Conservation (phyloP, 2,329 filamentous ascomycete species). For the Fusarium decemcellulare region DNA sequence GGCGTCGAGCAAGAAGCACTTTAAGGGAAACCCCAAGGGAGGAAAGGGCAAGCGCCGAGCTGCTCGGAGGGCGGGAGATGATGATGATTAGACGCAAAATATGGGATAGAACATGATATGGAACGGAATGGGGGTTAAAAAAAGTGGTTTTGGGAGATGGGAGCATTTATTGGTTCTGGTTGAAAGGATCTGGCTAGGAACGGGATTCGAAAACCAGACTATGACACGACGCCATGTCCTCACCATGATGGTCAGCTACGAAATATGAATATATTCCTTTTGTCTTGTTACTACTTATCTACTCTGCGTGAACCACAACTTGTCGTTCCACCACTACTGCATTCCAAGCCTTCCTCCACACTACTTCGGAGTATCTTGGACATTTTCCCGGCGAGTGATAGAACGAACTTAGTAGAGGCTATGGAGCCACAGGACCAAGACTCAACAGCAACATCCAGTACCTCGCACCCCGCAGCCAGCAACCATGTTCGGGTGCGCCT, state of each 20-base stretch:
- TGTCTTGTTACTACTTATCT: conserved; percentile 14
- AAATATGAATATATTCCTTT: conserved; percentile 38
- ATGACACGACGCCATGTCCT: conserved; percentile 37
- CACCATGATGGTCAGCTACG: conserved; percentile 32
- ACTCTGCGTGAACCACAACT: not conserved
- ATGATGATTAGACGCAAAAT: conserved; percentile 49
- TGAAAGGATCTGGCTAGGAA: conserved; percentile 35
- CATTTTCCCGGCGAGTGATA: too few species aligned
- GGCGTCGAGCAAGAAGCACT: conserved; percentile 89
- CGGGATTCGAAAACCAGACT: conserved; percentile 26
- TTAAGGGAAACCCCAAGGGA: conserved; percentile 81
- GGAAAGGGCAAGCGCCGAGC: conserved; percentile 64
- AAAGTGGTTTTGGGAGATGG: conserved; percentile 66
- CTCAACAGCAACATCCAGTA: too few species aligned
- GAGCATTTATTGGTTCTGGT: conserved; percentile 37
- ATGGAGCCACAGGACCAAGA: too few species aligned
- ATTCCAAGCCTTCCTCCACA: not conserved
- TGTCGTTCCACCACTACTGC: not conserved
- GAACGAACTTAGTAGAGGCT: too few species aligned
- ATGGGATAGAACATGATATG: conserved; percentile 52
- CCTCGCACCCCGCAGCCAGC: too few species aligned
- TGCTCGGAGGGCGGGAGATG: conserved; percentile 32
- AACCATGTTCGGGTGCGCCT: too few species aligned
- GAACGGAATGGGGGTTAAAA: conserved; percentile 65
- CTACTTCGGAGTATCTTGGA: too few species aligned